phyloP scores from a whole-genome alignment of 768 basidiomycete species.

The Porphyrellus cyaneotinctus region DNA sequence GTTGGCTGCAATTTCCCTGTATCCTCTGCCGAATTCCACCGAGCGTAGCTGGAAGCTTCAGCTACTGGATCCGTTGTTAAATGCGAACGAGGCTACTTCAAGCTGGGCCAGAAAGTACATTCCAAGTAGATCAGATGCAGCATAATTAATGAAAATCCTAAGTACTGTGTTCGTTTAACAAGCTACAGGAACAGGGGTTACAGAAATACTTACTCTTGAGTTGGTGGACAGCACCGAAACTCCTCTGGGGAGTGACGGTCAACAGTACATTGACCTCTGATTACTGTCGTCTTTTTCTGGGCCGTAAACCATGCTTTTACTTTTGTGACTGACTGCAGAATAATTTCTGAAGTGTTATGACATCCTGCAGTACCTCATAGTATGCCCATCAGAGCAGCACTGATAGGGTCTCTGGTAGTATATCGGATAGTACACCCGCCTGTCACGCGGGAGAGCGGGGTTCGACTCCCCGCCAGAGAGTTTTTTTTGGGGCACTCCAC shows the following conservation, averaged over 20 bases:
- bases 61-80: constrained; percentile 64
- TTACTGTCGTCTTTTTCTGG: too few relatives aligned
- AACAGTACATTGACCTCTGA: too few relatives aligned
- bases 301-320: too few relatives aligned
- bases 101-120: constrained; percentile 64
- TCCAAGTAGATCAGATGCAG: constrained; percentile 23
- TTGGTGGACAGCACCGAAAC: too few relatives aligned
- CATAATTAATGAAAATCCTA: background rate
- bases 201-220: too few relatives aligned
- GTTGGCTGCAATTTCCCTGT: constrained; percentile 74
- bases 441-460: constrained; percentile 46
- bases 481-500: background rate
- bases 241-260: too few relatives aligned
- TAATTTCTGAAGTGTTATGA: too few relatives aligned
- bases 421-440: constrained; percentile 52
- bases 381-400: background rate
- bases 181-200: too few relatives aligned
- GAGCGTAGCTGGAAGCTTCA: constrained; percentile 53
- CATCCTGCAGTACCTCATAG: too few relatives aligned
- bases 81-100: constrained; percentile 62
- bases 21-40: constrained; percentile 38
- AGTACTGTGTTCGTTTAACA: too few relatives aligned
- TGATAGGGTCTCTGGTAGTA: constrained; percentile 38
- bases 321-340: too few relatives aligned
- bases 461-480: constrained; percentile 48